phyloP scores from a whole-genome alignment of 108 stramenopile species.

The Discostella stelligeroides region DNA sequence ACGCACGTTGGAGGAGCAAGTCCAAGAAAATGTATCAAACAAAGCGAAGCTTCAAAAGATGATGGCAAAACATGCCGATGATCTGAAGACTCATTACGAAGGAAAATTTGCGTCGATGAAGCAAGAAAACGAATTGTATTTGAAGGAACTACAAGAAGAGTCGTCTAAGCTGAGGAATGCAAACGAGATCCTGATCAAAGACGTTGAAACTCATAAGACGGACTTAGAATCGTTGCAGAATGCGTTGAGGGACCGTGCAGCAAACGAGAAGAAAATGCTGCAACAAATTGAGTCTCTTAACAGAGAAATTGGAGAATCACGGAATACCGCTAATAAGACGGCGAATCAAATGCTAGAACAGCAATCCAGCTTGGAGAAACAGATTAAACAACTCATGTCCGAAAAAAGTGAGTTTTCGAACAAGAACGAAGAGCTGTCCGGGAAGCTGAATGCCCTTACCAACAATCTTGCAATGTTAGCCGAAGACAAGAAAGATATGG shows the following conservation, averaged over 20 bases:
- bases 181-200: slow-evolving; percentile 15
- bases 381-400: slow-evolving; percentile 47
- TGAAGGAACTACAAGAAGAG: slow-evolving; percentile 54
- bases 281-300: slow-evolving; percentile 55
- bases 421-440: slow-evolving; percentile 73
- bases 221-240: slow-evolving; percentile 55
- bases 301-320: slow-evolving; percentile 51
- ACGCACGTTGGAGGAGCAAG: slow-evolving; percentile 25
- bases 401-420: slow-evolving; percentile 51
- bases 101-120: slow-evolving; percentile 59
- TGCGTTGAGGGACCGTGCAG: slow-evolving; percentile 48
- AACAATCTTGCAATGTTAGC: slow-evolving; percentile 65
- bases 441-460: slow-evolving; percentile 65
- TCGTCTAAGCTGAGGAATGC: slow-evolving; percentile 22
- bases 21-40: slow-evolving; percentile 45
- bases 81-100: slow-evolving; percentile 66
- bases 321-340: slow-evolving; percentile 47
- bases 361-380: slow-evolving; percentile 43
- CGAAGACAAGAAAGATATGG: slow-evolving; percentile 73
- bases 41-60: slow-evolving; percentile 60
- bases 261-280: slow-evolving; percentile 41
- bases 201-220: slow-evolving; percentile 40
- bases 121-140: slow-evolving; percentile 54
- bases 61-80: slow-evolving; percentile 78
- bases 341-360: slow-evolving; percentile 54